Evolutionary conservation across 148 eudicot species (phyloP).

Genomic region (Vaccinium myrtillus): DNA sequence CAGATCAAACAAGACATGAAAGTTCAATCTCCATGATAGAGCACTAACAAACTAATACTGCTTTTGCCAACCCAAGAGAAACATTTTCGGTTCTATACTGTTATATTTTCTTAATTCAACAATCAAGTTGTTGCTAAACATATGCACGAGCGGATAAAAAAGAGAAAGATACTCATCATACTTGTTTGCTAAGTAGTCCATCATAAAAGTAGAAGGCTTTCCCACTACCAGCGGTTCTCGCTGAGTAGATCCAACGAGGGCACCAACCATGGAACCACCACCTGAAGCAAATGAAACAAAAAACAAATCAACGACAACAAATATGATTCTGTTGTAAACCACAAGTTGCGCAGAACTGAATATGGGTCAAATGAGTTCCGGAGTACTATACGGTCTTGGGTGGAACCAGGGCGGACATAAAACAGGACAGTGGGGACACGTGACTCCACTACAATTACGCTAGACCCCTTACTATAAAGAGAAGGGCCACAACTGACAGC

Average conservation of each 20-base stretch:
- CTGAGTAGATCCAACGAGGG: slow-evolving; percentile 78
- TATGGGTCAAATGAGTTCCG: not conserved
- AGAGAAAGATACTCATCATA: slow-evolving; percentile 29
- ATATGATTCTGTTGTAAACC: not conserved
- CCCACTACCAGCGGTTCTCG: slow-evolving; percentile 94
- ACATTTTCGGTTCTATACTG: not conserved
- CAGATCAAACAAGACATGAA: not conserved
- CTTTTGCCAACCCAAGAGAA: not conserved
- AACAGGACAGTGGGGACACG: not conserved
- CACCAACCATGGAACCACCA: slow-evolving; percentile 99
- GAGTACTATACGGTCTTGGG: not conserved
- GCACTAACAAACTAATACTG: not conserved
- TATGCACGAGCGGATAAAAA: not conserved
- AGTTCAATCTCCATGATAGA: not conserved
- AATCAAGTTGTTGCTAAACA: not conserved
- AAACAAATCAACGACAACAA: not conserved
- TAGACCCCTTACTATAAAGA: not conserved
- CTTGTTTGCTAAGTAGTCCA: slow-evolving; percentile 87
- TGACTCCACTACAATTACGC: not conserved
- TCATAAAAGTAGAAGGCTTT: slow-evolving; percentile 98
- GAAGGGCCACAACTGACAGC: not conserved
- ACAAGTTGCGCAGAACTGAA: not conserved
- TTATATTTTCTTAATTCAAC: not conserved
- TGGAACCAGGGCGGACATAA: not conserved
- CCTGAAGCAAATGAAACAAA: slow-evolving; percentile 40